Percentiles rank a stretch among this genome's conserved stretches.
Conservation (phyloP, 805 yeast genomes). For the Komagataella kurtzmanii region DNA sequence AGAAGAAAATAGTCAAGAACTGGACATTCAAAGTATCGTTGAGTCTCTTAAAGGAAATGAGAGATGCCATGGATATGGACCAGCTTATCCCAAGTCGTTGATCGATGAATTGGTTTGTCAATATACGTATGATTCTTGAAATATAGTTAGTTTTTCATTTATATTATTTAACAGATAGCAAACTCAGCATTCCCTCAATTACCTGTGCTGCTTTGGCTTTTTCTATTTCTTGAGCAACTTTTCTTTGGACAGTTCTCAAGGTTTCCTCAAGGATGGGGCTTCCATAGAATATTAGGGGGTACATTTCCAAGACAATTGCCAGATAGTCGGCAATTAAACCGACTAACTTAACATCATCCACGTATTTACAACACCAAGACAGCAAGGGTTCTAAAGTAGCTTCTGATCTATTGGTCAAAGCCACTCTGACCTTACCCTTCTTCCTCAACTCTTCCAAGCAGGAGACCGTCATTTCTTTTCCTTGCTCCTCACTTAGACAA, state of each 20-base stretch:
- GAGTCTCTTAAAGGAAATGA: slow-evolving; percentile 49
- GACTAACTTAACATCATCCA: slow-evolving; percentile 70
- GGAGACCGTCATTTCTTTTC: slow-evolving; percentile 70
- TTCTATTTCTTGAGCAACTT: slow-evolving; percentile 54
- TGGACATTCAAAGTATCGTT: slow-evolving; percentile 52
- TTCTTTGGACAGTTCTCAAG: slow-evolving; percentile 43
- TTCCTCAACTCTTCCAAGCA: slow-evolving; percentile 77
- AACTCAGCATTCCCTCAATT: slow-evolving; percentile 87
- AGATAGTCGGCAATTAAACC: slow-evolving; percentile 54
- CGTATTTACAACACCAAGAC: slow-evolving; percentile 63
- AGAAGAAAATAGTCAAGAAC: slow-evolving; percentile 22
- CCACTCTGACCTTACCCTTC: slow-evolving; percentile 79
- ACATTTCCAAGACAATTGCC: slow-evolving; percentile 58
- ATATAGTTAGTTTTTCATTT: not conserved
- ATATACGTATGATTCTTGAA: slow-evolving; percentile 3
- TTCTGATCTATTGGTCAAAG: slow-evolving; percentile 76
- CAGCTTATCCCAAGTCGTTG: slow-evolving; percentile 37
- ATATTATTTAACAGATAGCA: slow-evolving; percentile 22
- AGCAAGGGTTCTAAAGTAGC: slow-evolving; percentile 73
- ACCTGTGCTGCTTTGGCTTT: slow-evolving; percentile 80
- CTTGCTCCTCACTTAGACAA: slow-evolving; percentile 68
- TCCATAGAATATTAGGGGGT: slow-evolving; percentile 57
- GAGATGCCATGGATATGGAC: slow-evolving; percentile 71
- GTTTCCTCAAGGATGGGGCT: slow-evolving; percentile 71
- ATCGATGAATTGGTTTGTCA: slow-evolving; percentile 24